phyloP scores from a whole-genome alignment of 306 rosid genomes.

The Acacia melanoxylon region DNA sequence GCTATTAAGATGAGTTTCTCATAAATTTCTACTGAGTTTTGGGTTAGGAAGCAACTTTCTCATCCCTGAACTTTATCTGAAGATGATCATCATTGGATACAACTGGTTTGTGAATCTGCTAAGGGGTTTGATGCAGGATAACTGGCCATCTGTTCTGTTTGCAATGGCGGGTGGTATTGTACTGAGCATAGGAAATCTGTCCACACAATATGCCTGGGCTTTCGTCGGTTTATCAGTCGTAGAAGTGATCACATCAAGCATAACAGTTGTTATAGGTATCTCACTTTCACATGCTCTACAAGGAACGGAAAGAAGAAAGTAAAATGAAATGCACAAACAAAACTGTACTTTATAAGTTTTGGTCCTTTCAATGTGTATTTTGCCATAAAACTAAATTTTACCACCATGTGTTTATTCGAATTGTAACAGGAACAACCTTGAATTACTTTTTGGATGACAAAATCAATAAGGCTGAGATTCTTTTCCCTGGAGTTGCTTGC shows the following conservation, averaged over 20 bases:
- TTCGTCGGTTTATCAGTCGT: constrained; percentile 87
- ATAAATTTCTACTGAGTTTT: background rate
- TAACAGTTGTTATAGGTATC: constrained; percentile 82
- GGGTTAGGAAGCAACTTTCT: constrained; percentile 37
- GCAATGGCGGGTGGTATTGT: constrained; percentile 89
- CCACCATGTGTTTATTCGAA: background rate
- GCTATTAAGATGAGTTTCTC: background rate
- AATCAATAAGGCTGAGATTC: constrained; percentile 80
- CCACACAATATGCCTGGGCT: constrained; percentile 89
- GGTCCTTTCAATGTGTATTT: constrained; percentile 16
- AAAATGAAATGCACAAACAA: background rate
- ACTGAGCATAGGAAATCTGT: constrained; percentile 79
- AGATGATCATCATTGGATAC: constrained; percentile 15
- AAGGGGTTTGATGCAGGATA: constrained; percentile 52
- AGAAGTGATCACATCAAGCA: constrained; percentile 81
- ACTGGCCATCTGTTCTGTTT: constrained; percentile 80
- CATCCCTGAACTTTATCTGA: constrained; percentile 43
- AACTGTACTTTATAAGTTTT: background rate
- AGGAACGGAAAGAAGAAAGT: background rate
- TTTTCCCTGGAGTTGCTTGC: constrained; percentile 92
- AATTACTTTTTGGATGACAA: constrained; percentile 84
- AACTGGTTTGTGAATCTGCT: constrained; percentile 18
- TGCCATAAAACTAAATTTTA: constrained; percentile 9
- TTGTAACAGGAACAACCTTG: constrained; percentile 73
- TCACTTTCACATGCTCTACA: constrained; percentile 11